These are phyloP conservation scores for Colletotrichum cuscutae DNA, from an alignment of 2,329 filamentous ascomycete genomes.

Conservation along the genomic window DNA sequence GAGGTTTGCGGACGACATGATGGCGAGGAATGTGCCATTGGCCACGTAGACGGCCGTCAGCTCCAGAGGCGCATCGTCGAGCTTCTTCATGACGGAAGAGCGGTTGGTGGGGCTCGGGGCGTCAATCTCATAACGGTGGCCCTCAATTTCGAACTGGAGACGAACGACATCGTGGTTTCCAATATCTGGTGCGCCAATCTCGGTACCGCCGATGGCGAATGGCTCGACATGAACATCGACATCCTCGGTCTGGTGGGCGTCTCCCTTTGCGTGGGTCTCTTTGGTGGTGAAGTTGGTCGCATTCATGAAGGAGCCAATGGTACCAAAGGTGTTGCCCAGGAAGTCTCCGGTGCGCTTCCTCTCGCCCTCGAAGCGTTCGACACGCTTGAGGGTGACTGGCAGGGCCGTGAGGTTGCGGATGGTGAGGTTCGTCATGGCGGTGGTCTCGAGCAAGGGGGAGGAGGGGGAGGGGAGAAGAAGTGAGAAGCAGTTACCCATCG, in stretches of 20 bases:
- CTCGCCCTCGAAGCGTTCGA: conserved; percentile 77
- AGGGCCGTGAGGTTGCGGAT: conserved; percentile 85
- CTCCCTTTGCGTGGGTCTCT: conserved; percentile 58
- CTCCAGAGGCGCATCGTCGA: conserved; percentile 62
- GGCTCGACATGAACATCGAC: conserved; percentile 72
- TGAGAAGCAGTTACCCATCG: conserved; percentile 27
- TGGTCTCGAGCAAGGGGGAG: conserved; percentile 29
- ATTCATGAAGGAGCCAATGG: conserved; percentile 56
- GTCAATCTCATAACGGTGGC: conserved; percentile 77
- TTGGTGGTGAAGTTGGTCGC: conserved; percentile 48
- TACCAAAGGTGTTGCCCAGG: conserved; percentile 56
- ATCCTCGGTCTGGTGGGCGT: conserved; percentile 70
- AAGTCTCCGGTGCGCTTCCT: conserved; percentile 54
- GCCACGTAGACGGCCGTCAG: conserved; percentile 76
- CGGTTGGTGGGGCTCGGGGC: conserved; percentile 70
- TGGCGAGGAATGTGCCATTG: conserved; percentile 62
- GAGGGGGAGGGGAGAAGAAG: conserved; percentile 25
- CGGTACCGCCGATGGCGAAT: conserved; percentile 73
- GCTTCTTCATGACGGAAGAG: conserved; percentile 69
- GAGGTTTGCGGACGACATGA: conserved; percentile 78
- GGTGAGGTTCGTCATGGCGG: conserved; percentile 66
- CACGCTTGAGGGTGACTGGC: conserved; percentile 75
- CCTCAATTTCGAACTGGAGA: conserved; percentile 75
- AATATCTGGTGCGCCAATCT: conserved; percentile 68
- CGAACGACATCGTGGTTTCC: conserved; percentile 74